Conservation (phyloP, 257 asterid genomes). For the Solanum ossicruentum region DNA sequence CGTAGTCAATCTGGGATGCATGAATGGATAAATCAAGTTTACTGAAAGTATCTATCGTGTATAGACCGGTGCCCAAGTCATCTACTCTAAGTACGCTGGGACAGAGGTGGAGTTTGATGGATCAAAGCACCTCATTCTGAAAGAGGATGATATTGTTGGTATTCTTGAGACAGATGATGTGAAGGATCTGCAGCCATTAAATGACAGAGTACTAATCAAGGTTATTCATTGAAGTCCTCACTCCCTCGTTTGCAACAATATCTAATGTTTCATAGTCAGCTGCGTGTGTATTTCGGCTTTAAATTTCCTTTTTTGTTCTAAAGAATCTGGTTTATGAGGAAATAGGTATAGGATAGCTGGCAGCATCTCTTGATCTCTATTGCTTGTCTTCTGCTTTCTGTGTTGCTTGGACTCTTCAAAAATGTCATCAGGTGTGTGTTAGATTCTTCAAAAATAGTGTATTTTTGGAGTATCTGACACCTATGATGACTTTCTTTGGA, state of each 20-base stretch:
- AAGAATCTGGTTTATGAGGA: not conserved
- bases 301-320: not conserved
- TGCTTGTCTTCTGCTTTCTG: not conserved
- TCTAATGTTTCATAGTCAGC: not conserved
- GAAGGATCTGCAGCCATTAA: conserved; percentile 78
- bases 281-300: not conserved
- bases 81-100: conserved; percentile 91
- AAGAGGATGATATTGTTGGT: conserved; percentile 94
- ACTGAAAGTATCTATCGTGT: not conserved
- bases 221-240: conserved; percentile 14
- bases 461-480: not conserved
- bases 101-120: conserved; percentile 93
- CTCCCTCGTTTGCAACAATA: not conserved
- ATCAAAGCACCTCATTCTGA: conserved; percentile 63
- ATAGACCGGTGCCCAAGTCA: conserved; percentile 72
- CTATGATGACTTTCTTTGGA: not conserved
- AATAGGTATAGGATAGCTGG: not conserved
- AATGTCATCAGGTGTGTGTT: not conserved
- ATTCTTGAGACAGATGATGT: conserved; percentile 74
- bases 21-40: not conserved
- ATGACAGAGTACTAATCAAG: conserved; percentile 85
- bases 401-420: not conserved
- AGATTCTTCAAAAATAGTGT: not conserved
- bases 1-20: not conserved
- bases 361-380: not conserved